These are phyloP conservation scores for Tylopilus sp. DNA, from an alignment of 1,284 basidiomycete genomes.

Conservation along the genomic window DNA sequence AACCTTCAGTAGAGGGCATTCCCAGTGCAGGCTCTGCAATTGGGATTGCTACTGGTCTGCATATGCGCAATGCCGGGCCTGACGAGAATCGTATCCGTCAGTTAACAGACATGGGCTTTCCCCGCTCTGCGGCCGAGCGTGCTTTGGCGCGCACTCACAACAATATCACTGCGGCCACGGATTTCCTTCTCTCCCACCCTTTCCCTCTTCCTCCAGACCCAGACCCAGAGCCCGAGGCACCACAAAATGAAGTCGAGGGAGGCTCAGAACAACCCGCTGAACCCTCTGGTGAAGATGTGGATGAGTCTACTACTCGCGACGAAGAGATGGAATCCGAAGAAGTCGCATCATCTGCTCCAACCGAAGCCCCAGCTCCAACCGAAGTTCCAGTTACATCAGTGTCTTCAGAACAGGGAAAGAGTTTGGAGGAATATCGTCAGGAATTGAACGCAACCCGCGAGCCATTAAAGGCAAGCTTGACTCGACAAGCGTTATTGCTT, in stretches of 20 bases:
- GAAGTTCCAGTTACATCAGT: slow-evolving; percentile 8
- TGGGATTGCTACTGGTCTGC: slow-evolving; percentile 40
- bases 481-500: slow-evolving; percentile 69
- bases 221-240: slow-evolving; percentile 37
- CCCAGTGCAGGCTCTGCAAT: slow-evolving; percentile 30
- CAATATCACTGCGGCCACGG: slow-evolving; percentile 88
- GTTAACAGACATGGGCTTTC: slow-evolving; percentile 96
- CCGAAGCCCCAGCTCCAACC: slow-evolving; percentile 8
- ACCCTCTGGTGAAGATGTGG: slow-evolving; percentile 26
- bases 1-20: slow-evolving; percentile 27
- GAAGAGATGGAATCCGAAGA: slow-evolving; percentile 33
- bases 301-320: slow-evolving; percentile 28
- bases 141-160: slow-evolving; percentile 86
- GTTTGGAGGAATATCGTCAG: slow-evolving; percentile 58
- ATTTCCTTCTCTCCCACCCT: slow-evolving; percentile 82
- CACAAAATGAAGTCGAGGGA: slow-evolving; percentile 36
- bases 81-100: slow-evolving; percentile 79
- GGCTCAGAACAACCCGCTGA: slow-evolving; percentile 31
- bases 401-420: slow-evolving; percentile 43
- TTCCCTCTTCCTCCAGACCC: slow-evolving; percentile 73
- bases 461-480: slow-evolving; percentile 63
- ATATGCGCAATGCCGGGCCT: slow-evolving; percentile 48
- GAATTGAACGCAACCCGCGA: slow-evolving; percentile 71
- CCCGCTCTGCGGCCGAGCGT: slow-evolving; percentile 77
- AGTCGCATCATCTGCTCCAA: slow-evolving; percentile 16